Evolutionary conservation across 2,329 filamentous ascomycete species (phyloP).

Genomic region (Fusarium sp.): DNA sequence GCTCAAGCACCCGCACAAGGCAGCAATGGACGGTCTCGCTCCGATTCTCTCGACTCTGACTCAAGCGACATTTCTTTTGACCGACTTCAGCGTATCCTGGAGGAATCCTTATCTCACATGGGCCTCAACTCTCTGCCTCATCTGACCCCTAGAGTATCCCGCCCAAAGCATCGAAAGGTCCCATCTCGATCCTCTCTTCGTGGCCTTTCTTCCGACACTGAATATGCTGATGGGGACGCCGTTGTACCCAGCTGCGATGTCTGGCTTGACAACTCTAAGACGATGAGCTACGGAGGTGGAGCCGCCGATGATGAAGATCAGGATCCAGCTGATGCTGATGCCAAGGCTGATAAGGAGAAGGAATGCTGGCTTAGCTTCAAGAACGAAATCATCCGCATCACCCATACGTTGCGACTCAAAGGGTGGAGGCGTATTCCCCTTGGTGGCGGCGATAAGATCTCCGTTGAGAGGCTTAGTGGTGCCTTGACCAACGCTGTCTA

Average conservation of each 20-base stretch:
- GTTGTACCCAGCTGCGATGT: slow-evolving; percentile 87
- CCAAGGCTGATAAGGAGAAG: slow-evolving; percentile 69
- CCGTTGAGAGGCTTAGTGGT: slow-evolving; percentile 82
- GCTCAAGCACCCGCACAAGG: slow-evolving; percentile 34
- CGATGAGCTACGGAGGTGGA: slow-evolving; percentile 74
- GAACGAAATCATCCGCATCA: slow-evolving; percentile 85
- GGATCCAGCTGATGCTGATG: slow-evolving; percentile 40
- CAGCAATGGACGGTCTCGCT: slow-evolving; percentile 45
- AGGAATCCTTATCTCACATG: slow-evolving; percentile 67
- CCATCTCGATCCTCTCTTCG: slow-evolving; percentile 50
- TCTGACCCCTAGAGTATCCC: slow-evolving; percentile 51
- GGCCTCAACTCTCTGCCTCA: slow-evolving; percentile 58
- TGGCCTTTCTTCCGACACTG: slow-evolving; percentile 80
- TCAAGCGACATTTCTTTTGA: slow-evolving; percentile 79
- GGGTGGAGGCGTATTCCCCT: slow-evolving; percentile 87
- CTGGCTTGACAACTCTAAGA: slow-evolving; percentile 88
- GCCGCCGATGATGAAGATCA: slow-evolving; percentile 53
- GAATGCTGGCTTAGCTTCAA: slow-evolving; percentile 89
- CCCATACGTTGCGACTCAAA: slow-evolving; percentile 88
- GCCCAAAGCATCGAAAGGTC: slow-evolving; percentile 51
- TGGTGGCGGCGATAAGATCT: slow-evolving; percentile 72
- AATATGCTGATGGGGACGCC: slow-evolving; percentile 81
- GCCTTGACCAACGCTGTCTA: slow-evolving; percentile 97
- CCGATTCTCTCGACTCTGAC: slow-evolving; percentile 69
- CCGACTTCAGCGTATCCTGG: slow-evolving; percentile 80